Evolutionary conservation across 164 flowering plant genomes (phyloP).

Genomic region (Taxillus chinensis): DNA sequence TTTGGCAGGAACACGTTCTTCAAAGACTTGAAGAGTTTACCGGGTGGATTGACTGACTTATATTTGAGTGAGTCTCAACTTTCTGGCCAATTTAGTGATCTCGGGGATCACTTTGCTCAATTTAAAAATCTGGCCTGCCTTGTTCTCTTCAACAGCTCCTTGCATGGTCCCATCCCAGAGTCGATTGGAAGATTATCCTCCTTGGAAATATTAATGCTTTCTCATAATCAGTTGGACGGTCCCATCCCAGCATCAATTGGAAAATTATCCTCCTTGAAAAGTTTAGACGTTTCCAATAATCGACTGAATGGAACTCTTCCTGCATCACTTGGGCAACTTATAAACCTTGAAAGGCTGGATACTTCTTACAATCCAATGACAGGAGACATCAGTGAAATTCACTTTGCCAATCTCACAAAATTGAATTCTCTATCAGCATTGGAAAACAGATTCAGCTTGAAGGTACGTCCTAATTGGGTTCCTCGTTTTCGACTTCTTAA

Average conservation of each 20-base stretch:
- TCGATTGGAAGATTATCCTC: too few species aligned
- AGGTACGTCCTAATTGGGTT: conserved; percentile 4
- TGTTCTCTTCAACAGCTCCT: too few species aligned
- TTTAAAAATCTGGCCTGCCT: too few species aligned
- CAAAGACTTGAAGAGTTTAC: too few species aligned
- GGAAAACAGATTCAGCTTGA: neutral
- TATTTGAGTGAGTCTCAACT: too few species aligned
- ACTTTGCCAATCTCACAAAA: neutral
- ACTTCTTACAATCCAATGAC: neutral
- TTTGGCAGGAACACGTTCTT: too few species aligned
- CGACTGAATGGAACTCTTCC: neutral
- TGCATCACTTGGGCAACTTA: neutral
- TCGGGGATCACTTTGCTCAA: too few species aligned
- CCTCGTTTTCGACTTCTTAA: conserved; percentile 6
- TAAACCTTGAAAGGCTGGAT: neutral
- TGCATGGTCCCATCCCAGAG: too few species aligned
- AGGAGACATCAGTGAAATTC: neutral
- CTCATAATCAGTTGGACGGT: conserved; percentile 1
- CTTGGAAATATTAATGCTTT: neutral
- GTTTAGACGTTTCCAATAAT: neutral
- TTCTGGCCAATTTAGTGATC: too few species aligned
- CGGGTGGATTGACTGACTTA: too few species aligned
- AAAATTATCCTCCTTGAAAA: neutral
- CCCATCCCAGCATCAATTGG: conserved; percentile 5
- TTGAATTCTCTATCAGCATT: neutral